Base-by-base conservation (phyloP, 345 rosid species). In the Geranium brycei region DNA sequence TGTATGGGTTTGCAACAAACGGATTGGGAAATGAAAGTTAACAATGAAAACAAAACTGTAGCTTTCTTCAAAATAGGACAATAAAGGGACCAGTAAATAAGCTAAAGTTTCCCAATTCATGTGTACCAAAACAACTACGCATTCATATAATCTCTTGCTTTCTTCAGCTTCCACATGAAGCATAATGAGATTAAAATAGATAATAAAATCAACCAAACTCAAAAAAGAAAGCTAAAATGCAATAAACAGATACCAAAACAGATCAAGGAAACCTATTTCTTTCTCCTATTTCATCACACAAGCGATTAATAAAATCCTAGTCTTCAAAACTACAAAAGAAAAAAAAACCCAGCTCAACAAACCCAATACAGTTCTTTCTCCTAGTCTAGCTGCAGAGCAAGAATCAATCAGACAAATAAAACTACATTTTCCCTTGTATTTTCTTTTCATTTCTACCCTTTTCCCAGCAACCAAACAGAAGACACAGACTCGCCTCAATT, bases 381-480 rank as follows among this genome's bases (percentile, higher is more conserved):
- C 11, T 13, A 47, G 15, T 8, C 13, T 8, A 47, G 53, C 15
- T 47, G 53, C 15, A 47, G 5, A 8, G 53, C 53, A 47, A 47
- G 13, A 11, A 2, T 47, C 14, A 11, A 11, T 0, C 3, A 11
- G 53, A 8, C 13, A 47, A 47, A 47, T 6, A 47, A 47, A 47
- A 47, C 15, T 8, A 47, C 53, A 47, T 47, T 11, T 47, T 47
- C 14, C 53, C 3, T 47, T 47, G 53, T 35, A 17, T 56, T 32
- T 58, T 66, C 51, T 18, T 61, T n/a, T n/a, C n/a, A n/a, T n/a
- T n/a, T n/a, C n/a, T n/a, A n/a, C 28, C 4, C 64, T 7, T 72
- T 41, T n/a, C 23, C 58, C 19, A 74, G 66, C 61, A 72, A 19
- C 57, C 66, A 68, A 74, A 62, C 55, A 61, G 67, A 67, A 61